These are phyloP conservation scores for Leccinum broughii DNA, from an alignment of 768 basidiomycete species.

Conservation along the genomic window DNA sequence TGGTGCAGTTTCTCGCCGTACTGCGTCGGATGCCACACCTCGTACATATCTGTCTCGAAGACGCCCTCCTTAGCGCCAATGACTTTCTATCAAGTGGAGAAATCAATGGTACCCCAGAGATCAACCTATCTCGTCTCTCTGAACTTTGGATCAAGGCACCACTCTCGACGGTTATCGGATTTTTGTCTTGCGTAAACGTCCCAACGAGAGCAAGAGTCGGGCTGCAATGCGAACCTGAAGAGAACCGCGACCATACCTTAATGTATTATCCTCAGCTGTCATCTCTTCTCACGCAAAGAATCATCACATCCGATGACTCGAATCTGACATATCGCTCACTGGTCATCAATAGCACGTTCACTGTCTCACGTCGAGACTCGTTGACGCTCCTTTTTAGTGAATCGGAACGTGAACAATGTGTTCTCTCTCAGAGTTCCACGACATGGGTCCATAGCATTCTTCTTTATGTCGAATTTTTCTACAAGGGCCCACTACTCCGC, in stretches of 20 bases:
- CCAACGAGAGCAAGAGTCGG: not conserved
- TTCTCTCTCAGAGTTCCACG: not conserved
- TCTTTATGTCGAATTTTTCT: not conserved
- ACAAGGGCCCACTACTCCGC: not conserved
- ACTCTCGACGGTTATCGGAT: not conserved
- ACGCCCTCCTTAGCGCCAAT: constrained; percentile 24
- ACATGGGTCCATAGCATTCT: not conserved
- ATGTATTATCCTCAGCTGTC: too few relatives aligned
- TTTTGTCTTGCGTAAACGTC: constrained; percentile 8
- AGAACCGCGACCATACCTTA: too few relatives aligned
- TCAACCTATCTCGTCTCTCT: constrained; percentile 5
- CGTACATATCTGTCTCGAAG: constrained; percentile 33
- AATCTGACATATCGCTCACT: not conserved
- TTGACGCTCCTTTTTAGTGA: not conserved
- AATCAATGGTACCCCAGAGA: not conserved
- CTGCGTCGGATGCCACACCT: constrained; percentile 37
- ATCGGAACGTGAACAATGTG: not conserved
- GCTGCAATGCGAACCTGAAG: too few relatives aligned
- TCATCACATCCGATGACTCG: not conserved
- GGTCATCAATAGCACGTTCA: not conserved
- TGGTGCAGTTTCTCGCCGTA: constrained; percentile 31
- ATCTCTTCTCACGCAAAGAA: not conserved
- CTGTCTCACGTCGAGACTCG: too few relatives aligned
- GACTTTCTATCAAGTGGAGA: not conserved
- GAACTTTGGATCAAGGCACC: not conserved